Conservation (phyloP, 2,329 filamentous ascomycete genomes). For the Fusarium scirpi region DNA sequence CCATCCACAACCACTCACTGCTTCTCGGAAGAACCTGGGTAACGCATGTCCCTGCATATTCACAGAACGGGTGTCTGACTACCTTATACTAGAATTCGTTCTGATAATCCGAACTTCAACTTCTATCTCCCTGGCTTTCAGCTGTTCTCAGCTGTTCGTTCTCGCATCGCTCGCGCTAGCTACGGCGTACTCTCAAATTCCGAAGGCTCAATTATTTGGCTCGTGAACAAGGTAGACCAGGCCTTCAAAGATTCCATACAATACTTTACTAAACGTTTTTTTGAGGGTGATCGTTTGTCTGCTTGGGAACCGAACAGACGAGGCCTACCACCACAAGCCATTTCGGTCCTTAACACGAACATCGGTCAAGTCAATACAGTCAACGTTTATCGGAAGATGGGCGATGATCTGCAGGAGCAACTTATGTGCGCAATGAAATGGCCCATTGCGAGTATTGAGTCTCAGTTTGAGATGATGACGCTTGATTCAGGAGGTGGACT, state of each 20-base stretch:
- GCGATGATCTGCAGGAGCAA: too few species aligned
- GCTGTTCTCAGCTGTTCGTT: not conserved
- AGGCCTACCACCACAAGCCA: not conserved
- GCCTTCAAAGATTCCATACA: not conserved
- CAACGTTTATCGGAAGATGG: not conserved
- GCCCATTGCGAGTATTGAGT: not conserved
- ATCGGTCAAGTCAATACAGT: not conserved
- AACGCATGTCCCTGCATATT: too few species aligned
- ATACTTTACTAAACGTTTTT: not conserved
- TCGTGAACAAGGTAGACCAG: not conserved
- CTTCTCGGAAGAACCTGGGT: too few species aligned
- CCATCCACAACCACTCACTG: not conserved
- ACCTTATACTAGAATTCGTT: too few species aligned
- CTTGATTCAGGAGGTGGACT: not conserved
- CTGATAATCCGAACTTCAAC: accelerated
- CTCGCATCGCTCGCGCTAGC: not conserved
- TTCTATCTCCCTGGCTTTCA: not conserved
- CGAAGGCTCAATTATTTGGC: not conserved
- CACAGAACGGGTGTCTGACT: too few species aligned
- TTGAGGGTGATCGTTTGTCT: not conserved
- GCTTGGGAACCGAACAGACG: not conserved
- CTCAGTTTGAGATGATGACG: not conserved
- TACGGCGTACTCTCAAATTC: not conserved
- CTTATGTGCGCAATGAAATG: not conserved
- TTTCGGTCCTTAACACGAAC: accelerated